Evolutionary conservation across 805 yeast species (phyloP), one percentile per base, ranked within the genome.

Genomic region (Barnettozyma sp.): DNA sequence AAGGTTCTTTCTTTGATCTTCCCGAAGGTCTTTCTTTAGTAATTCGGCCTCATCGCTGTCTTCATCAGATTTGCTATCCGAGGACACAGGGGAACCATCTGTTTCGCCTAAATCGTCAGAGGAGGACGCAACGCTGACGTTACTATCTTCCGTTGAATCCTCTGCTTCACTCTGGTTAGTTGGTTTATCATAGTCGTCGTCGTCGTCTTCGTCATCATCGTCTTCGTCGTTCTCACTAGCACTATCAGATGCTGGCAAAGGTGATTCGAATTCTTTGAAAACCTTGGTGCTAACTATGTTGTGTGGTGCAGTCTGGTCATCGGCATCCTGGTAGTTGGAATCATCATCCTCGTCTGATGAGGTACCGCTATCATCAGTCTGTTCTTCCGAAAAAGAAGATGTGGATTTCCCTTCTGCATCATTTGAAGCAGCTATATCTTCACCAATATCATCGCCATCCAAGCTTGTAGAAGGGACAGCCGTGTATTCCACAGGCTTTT

Each of bases 371-470:
- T n/a, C 14, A 6, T 30, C 34, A 9, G 10, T 8, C 12, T 17
- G 24, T 6, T 10, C 13, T 14, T 35, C 32, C 17, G 9, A 8
- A 7, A 16, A 29, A n/a, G 22, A 19, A 12, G 24, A 7, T 16
- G 14, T 16, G 27, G 27, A 9, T 25, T 38, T 33, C n/a, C 43
- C 54, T 15, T 39, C 39, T 12, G 39, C 43, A 9, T 50, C 50
- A 27, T 65, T 69, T 37, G 64, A 21, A 15, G 44, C 47, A 12
- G n/a, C n/a, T n/a, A 59, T 33, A 18, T 65, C 68, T 44, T 59
- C 65, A 22, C 57, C 63, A 7, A 45, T 23, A 18, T 56, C 60
- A 35, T 54, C 55, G 18, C 43, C 45, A n/a, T n/a, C n/a, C n/a
- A n/a, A n/a, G n/a, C n/a, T n/a, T n/a, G n/a, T n/a, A n/a, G n/a